Conservation (phyloP, 495 filamentous ascomycete genomes). For the Lentithecium fluviatile region DNA sequence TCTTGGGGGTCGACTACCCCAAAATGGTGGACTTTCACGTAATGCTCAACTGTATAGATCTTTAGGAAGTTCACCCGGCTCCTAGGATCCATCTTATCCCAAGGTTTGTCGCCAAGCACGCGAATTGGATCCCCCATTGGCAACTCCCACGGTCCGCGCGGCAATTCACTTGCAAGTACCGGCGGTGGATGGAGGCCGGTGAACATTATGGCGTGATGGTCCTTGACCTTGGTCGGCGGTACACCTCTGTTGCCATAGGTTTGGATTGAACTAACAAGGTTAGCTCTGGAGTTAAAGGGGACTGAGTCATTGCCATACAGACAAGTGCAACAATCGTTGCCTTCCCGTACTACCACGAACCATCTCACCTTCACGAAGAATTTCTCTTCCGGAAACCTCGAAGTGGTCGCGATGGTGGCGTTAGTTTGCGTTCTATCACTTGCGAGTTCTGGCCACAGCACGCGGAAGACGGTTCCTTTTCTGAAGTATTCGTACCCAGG, state of each 20-base stretch:
- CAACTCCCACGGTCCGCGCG: background rate
- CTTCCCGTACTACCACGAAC: constrained; percentile 38
- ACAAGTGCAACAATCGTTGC: constrained; percentile 25
- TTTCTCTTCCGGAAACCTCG: constrained; percentile 11
- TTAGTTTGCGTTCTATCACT: constrained; percentile 19
- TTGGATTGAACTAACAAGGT: constrained; percentile 31
- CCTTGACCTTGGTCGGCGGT: constrained; percentile 18
- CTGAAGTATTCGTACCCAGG: constrained; percentile 12
- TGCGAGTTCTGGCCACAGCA: constrained; percentile 31
- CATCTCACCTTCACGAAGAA: constrained; percentile 33
- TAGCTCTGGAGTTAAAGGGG: too few relatives aligned
- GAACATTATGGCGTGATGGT: constrained; percentile 39
- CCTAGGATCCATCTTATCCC: constrained; percentile 30
- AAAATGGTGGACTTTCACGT: constrained; percentile 47
- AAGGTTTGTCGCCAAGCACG: background rate
- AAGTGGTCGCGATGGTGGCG: constrained; percentile 1
- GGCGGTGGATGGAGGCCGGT: constrained; percentile 8
- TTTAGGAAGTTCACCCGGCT: constrained; percentile 50
- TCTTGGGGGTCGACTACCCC: constrained; percentile 30
- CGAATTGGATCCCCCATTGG: constrained; percentile 6
- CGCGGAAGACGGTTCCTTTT: constrained; percentile 12
- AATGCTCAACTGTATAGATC: constrained; percentile 51
- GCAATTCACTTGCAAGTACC: background rate
- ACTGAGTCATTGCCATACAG: too few relatives aligned
- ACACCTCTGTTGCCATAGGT: constrained; percentile 34